These are phyloP conservation scores for Verticillium tricorpus DNA, from an alignment of 2,329 filamentous ascomycete genomes.

Conservation along the genomic window DNA sequence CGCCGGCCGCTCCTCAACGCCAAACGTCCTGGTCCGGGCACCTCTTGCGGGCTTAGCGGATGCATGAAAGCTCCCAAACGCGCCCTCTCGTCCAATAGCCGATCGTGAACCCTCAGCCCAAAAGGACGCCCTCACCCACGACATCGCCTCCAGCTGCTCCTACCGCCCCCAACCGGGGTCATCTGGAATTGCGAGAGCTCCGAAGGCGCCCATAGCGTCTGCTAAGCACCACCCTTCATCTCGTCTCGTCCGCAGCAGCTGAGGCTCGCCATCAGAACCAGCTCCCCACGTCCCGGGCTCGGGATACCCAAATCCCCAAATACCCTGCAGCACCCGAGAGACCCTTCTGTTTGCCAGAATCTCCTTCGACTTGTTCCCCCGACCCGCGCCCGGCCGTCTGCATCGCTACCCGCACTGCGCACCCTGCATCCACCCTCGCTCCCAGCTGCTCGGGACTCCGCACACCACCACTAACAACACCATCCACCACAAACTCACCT, in stretches of 20 bases:
- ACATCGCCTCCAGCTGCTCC: background rate
- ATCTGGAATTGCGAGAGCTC: conserved; percentile 1
- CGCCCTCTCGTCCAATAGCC: background rate
- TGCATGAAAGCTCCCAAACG: background rate
- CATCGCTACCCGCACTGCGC: background rate
- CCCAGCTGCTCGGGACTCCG: background rate
- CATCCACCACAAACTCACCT: background rate
- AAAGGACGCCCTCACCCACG: background rate
- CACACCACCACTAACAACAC: background rate
- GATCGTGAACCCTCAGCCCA: background rate
- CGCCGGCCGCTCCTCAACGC: background rate
- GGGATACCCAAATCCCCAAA: conserved; percentile 1
- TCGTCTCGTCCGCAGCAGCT: background rate
- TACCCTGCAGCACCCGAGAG: background rate
- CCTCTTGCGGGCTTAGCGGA: background rate
- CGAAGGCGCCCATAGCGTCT: conserved; percentile 2
- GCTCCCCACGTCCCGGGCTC: background rate
- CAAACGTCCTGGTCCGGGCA: background rate
- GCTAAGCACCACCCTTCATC: background rate
- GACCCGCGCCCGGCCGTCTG: background rate
- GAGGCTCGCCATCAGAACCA: background rate
- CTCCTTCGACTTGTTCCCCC: background rate
- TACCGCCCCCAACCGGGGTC: background rate
- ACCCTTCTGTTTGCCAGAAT: background rate
- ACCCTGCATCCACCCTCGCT: background rate